Evolutionary conservation across 352 stramenopile genomes (phyloP), one percentile per base, ranked within the genome.

Genomic region (Hyaloperonospora brassicae): DNA sequence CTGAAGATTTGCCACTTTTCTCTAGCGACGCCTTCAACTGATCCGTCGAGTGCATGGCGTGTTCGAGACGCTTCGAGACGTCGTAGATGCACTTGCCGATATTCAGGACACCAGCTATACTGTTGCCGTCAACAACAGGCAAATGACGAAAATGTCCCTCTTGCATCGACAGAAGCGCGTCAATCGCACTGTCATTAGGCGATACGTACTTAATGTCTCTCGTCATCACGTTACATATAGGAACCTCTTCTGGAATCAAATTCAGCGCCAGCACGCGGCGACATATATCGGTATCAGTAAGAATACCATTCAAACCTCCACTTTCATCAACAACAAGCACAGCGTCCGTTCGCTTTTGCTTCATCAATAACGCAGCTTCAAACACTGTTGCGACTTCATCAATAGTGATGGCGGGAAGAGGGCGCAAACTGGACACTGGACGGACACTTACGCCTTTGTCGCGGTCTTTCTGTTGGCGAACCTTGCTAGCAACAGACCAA

Each of bases 21-120:
- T 92, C 79, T 12, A 93, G 59, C 0, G 79, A 89, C 21, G 81
- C 76, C 61, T 93, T 89, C 12, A 95, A 60, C 56, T 92, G 76
- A 44, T 95, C 80, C 2, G 78, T 92, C 1, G 85, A 93, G 47
- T 86, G 64, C 30, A 73, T 90, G 5, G 81, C 85, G 47, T 92
- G 87, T 59, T 99, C 96, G 2, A 99, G 77, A 6, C 97, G 96
- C 61, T 89, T 91, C 2, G 98, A 98, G 0, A 97, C 96, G 61
- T 98, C 96, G 72, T 98, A 98, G 48, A 99, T 84, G 57, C 97
- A 99, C 57, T 98, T 98, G 13, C 94, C 95, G 73, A 99, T 99
- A 73, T 98, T 98, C 27, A 99, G 68, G 27, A 99, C 72, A 48
- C 97, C 97, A 14, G 94, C 90, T 31, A 99, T 96, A 21, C 64